Conservation (phyloP, 495 filamentous ascomycete genomes). For the Hypoxylon perforatum region DNA sequence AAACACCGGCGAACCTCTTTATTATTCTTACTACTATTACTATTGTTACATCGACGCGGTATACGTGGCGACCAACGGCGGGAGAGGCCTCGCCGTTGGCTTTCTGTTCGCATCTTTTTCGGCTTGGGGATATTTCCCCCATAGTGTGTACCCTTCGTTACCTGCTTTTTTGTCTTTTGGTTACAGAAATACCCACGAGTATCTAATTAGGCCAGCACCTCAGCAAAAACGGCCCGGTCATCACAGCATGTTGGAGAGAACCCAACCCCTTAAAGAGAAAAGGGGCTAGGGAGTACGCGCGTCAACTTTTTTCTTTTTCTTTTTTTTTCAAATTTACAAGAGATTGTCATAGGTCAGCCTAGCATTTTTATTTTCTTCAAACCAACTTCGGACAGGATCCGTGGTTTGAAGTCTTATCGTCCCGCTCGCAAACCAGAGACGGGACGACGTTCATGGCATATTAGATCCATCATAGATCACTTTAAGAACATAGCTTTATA, state of each 20-base stretch:
- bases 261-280: constrained; percentile 15
- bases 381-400: constrained; percentile 32
- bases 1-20: constrained; percentile 18
- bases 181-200: constrained; percentile 36
- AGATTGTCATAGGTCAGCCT: constrained; percentile 42
- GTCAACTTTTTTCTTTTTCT: constrained; percentile 8
- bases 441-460: constrained; percentile 37
- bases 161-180: constrained; percentile 15
- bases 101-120: constrained; percentile 19
- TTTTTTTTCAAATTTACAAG: constrained; percentile 10
- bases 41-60: constrained; percentile 8
- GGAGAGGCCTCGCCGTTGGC: constrained; percentile 23
- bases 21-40: constrained; percentile 13
- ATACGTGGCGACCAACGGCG: constrained; percentile 23
- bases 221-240: constrained; percentile 9
- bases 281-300: constrained; percentile 13
- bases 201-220: constrained; percentile 30
- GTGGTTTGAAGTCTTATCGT: constrained; percentile 30
- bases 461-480: constrained; percentile 43
- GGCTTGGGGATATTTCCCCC: constrained; percentile 20
- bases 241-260: constrained; percentile 33
- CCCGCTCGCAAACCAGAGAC: constrained; percentile 9
- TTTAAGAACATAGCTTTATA: constrained; percentile 44
- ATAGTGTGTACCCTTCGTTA: constrained; percentile 26
- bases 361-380: constrained; percentile 17